Conservation (phyloP, 1,284 basidiomycete species). For the Ustilago vetiveriae region DNA sequence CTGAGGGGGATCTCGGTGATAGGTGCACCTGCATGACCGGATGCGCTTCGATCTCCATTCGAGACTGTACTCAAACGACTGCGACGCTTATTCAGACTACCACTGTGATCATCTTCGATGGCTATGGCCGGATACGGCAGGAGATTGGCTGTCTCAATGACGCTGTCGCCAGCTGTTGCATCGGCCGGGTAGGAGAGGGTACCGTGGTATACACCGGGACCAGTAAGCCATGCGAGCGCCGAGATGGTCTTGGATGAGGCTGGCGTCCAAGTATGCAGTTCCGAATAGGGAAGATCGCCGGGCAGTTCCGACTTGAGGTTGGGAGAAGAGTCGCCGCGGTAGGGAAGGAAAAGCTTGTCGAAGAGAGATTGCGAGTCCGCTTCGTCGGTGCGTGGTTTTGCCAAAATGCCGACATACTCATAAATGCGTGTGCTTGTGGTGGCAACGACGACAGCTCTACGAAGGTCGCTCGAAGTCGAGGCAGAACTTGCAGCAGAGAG, state of each 20-base stretch:
- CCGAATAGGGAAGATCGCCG: constrained; percentile 65
- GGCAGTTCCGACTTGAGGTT: constrained; percentile 65
- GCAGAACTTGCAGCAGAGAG: neutral
- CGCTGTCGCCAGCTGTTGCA: constrained; percentile 72
- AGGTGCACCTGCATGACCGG: constrained; percentile 11
- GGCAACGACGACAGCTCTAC: constrained; percentile 73
- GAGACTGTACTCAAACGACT: constrained; percentile 25
- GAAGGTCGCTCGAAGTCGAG: constrained; percentile 10
- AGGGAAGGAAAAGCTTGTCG: constrained; percentile 61
- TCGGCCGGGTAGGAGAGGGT: constrained; percentile 65
- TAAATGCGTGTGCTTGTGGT: constrained; percentile 90
- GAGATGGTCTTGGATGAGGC: constrained; percentile 1
- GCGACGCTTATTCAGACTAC: constrained; percentile 14
- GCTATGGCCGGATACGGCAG: constrained; percentile 63
- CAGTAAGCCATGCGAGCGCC: constrained; percentile 50
- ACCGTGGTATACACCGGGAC: constrained; percentile 61
- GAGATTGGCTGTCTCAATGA: constrained; percentile 76
- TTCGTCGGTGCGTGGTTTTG: constrained; percentile 72
- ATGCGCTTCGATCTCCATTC: constrained; percentile 21
- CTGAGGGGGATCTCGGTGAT: constrained; percentile 70
- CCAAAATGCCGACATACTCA: constrained; percentile 79
- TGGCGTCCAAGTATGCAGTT: constrained; percentile 68
- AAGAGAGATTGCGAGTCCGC: constrained; percentile 70
- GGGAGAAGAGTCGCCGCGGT: constrained; percentile 50
- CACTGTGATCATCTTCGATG: constrained; percentile 22